Evolutionary conservation across 345 rosid species (phyloP).

Genomic region (Aquilaria yunnanensis): DNA sequence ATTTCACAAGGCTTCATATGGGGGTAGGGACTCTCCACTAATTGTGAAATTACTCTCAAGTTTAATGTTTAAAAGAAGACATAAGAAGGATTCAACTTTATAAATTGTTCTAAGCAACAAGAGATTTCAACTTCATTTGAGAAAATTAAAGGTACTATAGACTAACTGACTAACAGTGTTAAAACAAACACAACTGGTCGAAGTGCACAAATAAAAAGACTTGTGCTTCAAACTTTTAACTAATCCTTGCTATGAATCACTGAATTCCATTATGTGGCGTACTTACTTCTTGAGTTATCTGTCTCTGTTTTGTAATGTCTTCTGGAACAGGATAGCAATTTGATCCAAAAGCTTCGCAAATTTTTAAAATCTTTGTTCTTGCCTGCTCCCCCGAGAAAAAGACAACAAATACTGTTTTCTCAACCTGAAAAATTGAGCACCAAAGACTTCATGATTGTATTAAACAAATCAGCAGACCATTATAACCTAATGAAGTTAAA

Average conservation of each 20-base stretch:
- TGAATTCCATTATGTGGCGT: slow-evolving; percentile 8
- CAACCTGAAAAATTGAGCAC: slow-evolving; percentile 47
- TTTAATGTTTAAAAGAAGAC: neutral
- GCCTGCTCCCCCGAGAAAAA: slow-evolving; percentile 99
- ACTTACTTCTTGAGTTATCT: slow-evolving; percentile 88
- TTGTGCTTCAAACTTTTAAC: slow-evolving; percentile 2
- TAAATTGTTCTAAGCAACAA: neutral
- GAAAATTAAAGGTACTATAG: neutral
- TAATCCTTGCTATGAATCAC: slow-evolving; percentile 7
- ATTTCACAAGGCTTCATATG: no score
- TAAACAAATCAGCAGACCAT: neutral
- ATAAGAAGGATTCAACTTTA: slow-evolving; percentile 3
- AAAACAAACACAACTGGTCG: neutral
- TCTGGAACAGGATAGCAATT: slow-evolving; percentile 96
- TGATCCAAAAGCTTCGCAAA: slow-evolving; percentile 97
- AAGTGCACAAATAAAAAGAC: neutral
- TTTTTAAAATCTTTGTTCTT: slow-evolving; percentile 70
- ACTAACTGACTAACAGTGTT: no score
- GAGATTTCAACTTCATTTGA: neutral
- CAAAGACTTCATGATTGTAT: slow-evolving; percentile 6
- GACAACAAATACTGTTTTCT: slow-evolving; percentile 82
- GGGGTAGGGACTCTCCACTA: no score
- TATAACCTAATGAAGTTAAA: slow-evolving; percentile 5
- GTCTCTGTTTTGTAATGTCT: slow-evolving; percentile 80
- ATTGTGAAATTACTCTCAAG: no score